phyloP scores from a whole-genome alignment of 2,329 filamentous ascomycete species.

The Fusarium chaquense region DNA sequence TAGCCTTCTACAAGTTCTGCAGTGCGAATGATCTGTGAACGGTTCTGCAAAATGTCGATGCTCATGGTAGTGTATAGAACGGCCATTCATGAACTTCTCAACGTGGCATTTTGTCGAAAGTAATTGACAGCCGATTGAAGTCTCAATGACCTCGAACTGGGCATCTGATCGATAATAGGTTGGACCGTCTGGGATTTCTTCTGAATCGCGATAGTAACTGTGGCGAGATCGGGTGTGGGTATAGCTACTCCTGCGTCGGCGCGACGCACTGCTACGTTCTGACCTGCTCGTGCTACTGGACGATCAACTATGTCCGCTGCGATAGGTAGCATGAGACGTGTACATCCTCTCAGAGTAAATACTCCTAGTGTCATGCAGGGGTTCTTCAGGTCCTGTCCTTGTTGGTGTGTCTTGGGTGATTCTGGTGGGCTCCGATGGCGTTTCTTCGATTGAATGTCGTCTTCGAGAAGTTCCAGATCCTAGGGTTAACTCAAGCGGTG shows the following conservation, averaged over 20 bases:
- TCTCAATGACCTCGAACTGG: conserved; percentile 4
- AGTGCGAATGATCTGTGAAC: not conserved
- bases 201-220: not conserved
- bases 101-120: conserved; percentile 15
- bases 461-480: not conserved
- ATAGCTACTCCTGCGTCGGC: not conserved
- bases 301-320: too few relatives aligned
- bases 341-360: not conserved
- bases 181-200: not conserved
- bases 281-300: not conserved
- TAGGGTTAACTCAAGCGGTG: not conserved
- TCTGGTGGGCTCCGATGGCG: not conserved
- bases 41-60: conserved; percentile 2
- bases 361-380: not conserved
- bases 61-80: not conserved
- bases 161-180: not conserved
- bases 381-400: not conserved
- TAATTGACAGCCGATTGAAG: not conserved
- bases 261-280: not conserved
- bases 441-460: not conserved
- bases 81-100: not conserved
- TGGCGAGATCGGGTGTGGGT: not conserved
- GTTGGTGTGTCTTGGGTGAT: not conserved
- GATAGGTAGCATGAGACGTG: not conserved
- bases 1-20: not conserved